A percentile compares a stretch with the other conserved stretches of the same genome.
Conservation (phyloP, 2,329 filamentous ascomycete species). For the Apiospora rasikravindrae region DNA sequence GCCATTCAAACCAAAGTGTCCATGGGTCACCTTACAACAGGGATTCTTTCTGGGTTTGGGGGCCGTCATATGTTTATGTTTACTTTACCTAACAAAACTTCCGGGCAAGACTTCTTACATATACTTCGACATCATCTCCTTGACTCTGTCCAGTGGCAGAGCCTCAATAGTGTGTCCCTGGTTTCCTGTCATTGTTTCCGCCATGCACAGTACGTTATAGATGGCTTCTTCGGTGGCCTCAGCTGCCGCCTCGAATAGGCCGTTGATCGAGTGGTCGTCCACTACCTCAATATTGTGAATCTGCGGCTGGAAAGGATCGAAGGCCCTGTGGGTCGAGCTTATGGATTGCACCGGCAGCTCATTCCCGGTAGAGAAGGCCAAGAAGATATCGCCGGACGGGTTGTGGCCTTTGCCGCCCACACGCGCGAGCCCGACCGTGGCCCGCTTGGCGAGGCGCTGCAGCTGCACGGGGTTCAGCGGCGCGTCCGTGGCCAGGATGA, state of each 20-base stretch:
- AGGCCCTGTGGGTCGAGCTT: conserved; percentile 36
- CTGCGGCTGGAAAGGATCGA: conserved; percentile 48
- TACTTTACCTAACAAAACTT: not conserved
- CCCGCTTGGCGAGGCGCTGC: conserved; percentile 62
- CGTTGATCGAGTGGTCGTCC: conserved; percentile 65
- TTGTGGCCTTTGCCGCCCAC: conserved; percentile 68
- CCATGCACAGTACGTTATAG: conserved; percentile 67
- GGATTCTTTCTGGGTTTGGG: not conserved
- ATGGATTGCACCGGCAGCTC: conserved; percentile 51
- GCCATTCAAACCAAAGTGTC: not conserved
- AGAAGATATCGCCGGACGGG: conserved; percentile 68
- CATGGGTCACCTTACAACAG: not conserved
- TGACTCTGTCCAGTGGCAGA: conserved; percentile 52
- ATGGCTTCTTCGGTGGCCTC: conserved; percentile 71
- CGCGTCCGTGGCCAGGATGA: conserved; percentile 65
- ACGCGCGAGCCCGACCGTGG: conserved; percentile 63
- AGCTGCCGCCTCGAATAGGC: conserved; percentile 64
- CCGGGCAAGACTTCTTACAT: not conserved
- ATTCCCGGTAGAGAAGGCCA: conserved; percentile 69
- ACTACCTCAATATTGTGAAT: conserved; percentile 50
- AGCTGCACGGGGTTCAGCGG: conserved; percentile 63
- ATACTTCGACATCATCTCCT: conserved; percentile 51
- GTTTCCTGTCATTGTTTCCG: conserved; percentile 62
- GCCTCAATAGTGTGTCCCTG: conserved; percentile 55
- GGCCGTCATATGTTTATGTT: not conserved